phyloP scores from a whole-genome alignment of 768 basidiomycete species.

The Calocybe gangraenosa region DNA sequence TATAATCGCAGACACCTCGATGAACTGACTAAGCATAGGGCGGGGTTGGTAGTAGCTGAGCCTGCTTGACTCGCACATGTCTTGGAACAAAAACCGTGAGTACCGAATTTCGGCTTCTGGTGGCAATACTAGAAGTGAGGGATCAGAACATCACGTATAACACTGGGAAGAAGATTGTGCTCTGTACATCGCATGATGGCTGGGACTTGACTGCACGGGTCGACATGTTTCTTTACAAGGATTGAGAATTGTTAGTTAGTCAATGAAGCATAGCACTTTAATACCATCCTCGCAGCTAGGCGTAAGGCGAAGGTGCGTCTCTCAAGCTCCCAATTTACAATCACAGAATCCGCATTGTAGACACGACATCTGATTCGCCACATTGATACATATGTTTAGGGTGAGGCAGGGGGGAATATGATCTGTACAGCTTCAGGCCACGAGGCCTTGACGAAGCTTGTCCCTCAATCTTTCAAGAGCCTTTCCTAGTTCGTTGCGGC shows the following conservation, averaged over 20 bases:
- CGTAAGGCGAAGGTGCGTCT: conserved; percentile 8
- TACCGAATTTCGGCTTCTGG: conserved; percentile 43
- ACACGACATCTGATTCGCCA: conserved; percentile 36
- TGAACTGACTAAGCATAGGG: conserved; percentile 37
- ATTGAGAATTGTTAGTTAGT: not conserved
- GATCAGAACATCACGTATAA: conserved; percentile 3
- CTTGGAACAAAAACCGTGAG: conserved; percentile 47
- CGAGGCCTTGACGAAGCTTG: conserved; percentile 35
- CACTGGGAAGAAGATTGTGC: not conserved
- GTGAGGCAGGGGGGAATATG: not conserved
- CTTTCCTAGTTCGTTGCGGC: conserved; percentile 73
- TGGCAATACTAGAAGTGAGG: conserved; percentile 40
- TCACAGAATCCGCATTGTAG: conserved; percentile 45
- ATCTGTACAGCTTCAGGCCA: not conserved
- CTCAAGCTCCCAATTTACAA: conserved; percentile 31
- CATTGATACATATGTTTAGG: conserved; percentile 34
- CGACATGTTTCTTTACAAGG: conserved; percentile 6
- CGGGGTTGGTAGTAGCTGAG: conserved; percentile 14
- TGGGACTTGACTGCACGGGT: conserved; percentile 14
- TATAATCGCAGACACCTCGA: not conserved
- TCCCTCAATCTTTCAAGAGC: conserved; percentile 59
- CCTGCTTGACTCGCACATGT: conserved; percentile 45
- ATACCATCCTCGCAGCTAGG: conserved; percentile 2
- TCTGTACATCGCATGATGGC: conserved; percentile 36
- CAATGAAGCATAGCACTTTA: conserved; percentile 7